Evolutionary conservation across 2,329 filamentous ascomycete genomes (phyloP).

Genomic region (Colletotrichum nymphaeae): DNA sequence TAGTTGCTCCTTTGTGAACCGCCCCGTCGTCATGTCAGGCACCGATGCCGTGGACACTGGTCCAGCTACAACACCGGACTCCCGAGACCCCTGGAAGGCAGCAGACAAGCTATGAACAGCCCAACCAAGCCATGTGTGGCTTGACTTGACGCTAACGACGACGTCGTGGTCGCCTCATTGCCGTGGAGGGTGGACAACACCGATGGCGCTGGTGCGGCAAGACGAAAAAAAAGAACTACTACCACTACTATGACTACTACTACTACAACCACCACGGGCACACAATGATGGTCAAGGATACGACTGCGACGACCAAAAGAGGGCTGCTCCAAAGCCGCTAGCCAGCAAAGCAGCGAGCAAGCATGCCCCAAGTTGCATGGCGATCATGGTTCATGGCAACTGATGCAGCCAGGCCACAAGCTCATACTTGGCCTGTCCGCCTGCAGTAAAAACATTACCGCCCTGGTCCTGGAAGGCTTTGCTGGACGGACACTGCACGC

Average conservation of each 20-base stretch:
- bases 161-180: slow-evolving; percentile 7
- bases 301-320: slow-evolving; percentile 11
- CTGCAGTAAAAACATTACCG: slow-evolving; percentile 40
- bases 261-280: slow-evolving; percentile 4
- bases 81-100: slow-evolving; percentile 17
- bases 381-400: slow-evolving; percentile 55
- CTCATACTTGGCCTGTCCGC: slow-evolving; percentile 40
- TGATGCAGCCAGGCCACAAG: slow-evolving; percentile 44
- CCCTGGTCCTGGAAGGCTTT: slow-evolving; percentile 40
- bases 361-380: slow-evolving; percentile 37
- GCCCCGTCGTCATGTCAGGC: slow-evolving; percentile 30
- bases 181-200: slow-evolving; percentile 6
- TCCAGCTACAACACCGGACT: not conserved
- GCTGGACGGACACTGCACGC: slow-evolving; percentile 38
- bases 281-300: not conserved
- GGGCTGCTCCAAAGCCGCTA: slow-evolving; percentile 27
- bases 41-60: slow-evolving; percentile 21
- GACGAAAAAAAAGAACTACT: not conserved
- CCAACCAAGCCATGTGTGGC: slow-evolving; percentile 27
- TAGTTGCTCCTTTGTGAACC: slow-evolving; percentile 8
- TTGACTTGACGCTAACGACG: slow-evolving; percentile 14
- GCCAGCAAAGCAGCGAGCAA: slow-evolving; percentile 32
- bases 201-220: slow-evolving; percentile 24
- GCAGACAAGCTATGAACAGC: slow-evolving; percentile 7
- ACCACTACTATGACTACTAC: too few species aligned